Evolutionary conservation across 768 basidiomycete genomes (phyloP), one percentile per base, ranked within the genome.

Genomic region (Hericium erinaceus): DNA sequence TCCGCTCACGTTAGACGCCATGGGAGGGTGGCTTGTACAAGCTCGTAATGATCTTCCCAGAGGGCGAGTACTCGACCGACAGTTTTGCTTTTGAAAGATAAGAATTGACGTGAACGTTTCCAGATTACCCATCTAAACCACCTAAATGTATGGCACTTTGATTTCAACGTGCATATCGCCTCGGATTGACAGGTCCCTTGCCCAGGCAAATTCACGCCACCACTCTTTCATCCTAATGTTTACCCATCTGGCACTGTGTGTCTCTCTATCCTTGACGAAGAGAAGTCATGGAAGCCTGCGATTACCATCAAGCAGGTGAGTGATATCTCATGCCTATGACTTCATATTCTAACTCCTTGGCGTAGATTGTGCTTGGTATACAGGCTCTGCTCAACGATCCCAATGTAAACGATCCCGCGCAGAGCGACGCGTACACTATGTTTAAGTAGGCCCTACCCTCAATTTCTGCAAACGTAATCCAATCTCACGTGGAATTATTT

Each of bases 191-290:
- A 48, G 7, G 40, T 44, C 41, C 28, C 39, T 54, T 12, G 24
- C 37, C 41, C 68, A 97, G 95, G 95, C 77, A 98, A 98, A 85
- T 98, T 98, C 74, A 77, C 84, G 1, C 97, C 95, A 2, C 87
- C 95, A 39, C 76, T 98, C 52, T 98, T 98, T 76, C 95, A 99
- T 69, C 95, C 95, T 26, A 98, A 98, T 68, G 95, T 99, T 56
- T 99, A 98, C 68, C 97, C 97, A 0, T 98, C 95, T 33, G 97
- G 97, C 24, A 99, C 97, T 18, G 95, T 98, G 49, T 98, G 95
- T 70, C 77, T 99, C 28, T 98, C 95, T 11, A 99, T 99, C 67
- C 74, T 99, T 55, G 95, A 98, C 67, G 97, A 99, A 69, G 97
- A 99, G 73, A 98, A 99, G 70, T 87, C 87, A 1, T 99, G 97